Conservation (phyloP, 2,329 filamentous ascomycete genomes). For the Aspergillus versicolor region DNA sequence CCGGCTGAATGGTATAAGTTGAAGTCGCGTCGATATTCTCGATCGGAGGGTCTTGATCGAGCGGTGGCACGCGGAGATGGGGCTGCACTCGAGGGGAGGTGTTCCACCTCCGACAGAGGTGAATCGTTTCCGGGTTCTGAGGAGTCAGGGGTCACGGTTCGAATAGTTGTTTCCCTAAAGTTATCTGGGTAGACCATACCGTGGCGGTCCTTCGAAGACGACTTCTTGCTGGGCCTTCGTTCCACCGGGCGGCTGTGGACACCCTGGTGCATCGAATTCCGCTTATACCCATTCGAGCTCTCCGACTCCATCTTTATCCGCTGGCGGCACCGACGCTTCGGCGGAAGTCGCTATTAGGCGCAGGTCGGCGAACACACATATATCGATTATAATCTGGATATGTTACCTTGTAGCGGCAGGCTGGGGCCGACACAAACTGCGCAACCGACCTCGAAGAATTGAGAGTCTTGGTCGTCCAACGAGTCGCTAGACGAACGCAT, state of each 20-base stretch:
- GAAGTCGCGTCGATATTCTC: slow-evolving; percentile 33
- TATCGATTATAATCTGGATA: slow-evolving; percentile 18
- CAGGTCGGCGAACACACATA: slow-evolving; percentile 24
- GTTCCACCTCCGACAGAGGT: slow-evolving; percentile 39
- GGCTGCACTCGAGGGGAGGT: slow-evolving; percentile 29
- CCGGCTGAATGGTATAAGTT: slow-evolving; percentile 30
- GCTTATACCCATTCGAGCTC: slow-evolving; percentile 40
- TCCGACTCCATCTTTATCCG: slow-evolving; percentile 42
- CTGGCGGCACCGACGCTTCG: slow-evolving; percentile 22
- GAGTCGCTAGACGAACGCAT: slow-evolving; percentile 39
- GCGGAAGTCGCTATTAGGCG: slow-evolving; percentile 26
- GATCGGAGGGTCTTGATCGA: slow-evolving; percentile 34
- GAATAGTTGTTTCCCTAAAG: slow-evolving; percentile 45
- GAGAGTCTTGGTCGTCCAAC: slow-evolving; percentile 32
- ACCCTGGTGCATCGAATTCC: slow-evolving; percentile 41
- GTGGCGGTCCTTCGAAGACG: slow-evolving; percentile 47
- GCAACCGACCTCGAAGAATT: slow-evolving; percentile 34
- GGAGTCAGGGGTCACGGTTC: slow-evolving; percentile 49
- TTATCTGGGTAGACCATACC: slow-evolving; percentile 48
- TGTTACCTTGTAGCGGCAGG: slow-evolving; percentile 27
- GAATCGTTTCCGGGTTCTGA: slow-evolving; percentile 37
- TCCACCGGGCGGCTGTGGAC: slow-evolving; percentile 42
- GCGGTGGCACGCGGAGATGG: slow-evolving; percentile 39
- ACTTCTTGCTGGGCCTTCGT: slow-evolving; percentile 48
- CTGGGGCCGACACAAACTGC: slow-evolving; percentile 25